Base-by-base conservation (phyloP, 2,329 filamentous ascomycete genomes). In the Xylariaceae sp. region DNA sequence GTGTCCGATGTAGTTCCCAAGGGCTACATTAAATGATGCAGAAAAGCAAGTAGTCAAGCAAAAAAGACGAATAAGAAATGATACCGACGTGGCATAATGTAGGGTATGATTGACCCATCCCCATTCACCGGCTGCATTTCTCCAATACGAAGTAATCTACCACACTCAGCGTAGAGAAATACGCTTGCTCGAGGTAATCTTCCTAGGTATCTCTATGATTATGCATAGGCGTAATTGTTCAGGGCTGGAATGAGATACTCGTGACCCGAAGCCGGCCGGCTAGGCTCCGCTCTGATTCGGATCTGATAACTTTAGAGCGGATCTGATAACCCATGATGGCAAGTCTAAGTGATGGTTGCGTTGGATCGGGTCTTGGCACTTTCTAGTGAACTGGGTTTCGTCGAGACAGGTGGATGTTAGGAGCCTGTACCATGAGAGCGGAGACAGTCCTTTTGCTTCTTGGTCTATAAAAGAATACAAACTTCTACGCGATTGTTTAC, bases 221-320 rank as follows among this genome's bases (percentile, higher is more conserved):
- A 30, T 11, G 37, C 30, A 37, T 47, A 21, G 23, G 26, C 33
- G 20, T 42, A 26, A 15, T 16, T 26, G 24, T 21, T 20, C 23
- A 33, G 20, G 47, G 13, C 27, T 23, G 24, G 37, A 37, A 32
- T 30, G 37, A 36, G 45, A 56, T 18, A 40, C 37, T 49, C 47
- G 26, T 52, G 60, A 60, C 53, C 51, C 58, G 57, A 59, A 58
- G 59, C 57, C 60, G 59, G 63, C 55, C 53, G 49, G 33, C 39
- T 40, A 55, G 44, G 50, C 57, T 57, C 62, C 64, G 62, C 61
- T 39, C 37, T 23, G 15, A 21, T 32, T 49, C 64, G 64, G 65
- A 68, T 68, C 65, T 57, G 65, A 68, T 68, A 68, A 68, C 64
- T 67, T 63, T 62, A 64, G 61, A 57, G 44, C 48, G 65, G 64